Evolutionary conservation across 768 basidiomycete species (phyloP).

Genomic region (Leccinum subgranulosum): DNA sequence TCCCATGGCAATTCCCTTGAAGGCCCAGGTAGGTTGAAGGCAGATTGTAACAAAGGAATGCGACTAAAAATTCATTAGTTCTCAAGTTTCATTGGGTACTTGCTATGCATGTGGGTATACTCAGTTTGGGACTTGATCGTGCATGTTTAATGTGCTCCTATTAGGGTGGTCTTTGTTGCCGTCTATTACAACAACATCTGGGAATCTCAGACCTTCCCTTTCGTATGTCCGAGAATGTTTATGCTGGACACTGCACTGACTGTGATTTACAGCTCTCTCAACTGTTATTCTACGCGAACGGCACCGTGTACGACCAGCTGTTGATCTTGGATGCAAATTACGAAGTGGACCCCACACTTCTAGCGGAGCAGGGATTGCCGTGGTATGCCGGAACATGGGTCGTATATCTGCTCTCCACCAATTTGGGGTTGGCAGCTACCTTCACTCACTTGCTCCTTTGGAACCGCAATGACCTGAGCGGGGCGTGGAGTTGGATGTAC

Average conservation of each 20-base stretch:
- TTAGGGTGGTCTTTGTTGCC: slow-evolving; percentile 31
- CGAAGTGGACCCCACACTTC: slow-evolving; percentile 46
- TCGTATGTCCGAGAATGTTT: slow-evolving; percentile 37
- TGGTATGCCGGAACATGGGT: slow-evolving; percentile 30
- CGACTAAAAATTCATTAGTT: slow-evolving; percentile 22
- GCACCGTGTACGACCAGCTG: slow-evolving; percentile 49
- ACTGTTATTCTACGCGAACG: slow-evolving; percentile 48
- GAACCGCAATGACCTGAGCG: slow-evolving; percentile 49
- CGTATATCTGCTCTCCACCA: slow-evolving; percentile 14
- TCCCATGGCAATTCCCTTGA: slow-evolving; percentile 53
- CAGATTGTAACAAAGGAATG: neutral
- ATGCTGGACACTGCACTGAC: neutral
- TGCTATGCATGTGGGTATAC: slow-evolving; percentile 46
- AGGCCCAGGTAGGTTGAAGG: slow-evolving; percentile 37
- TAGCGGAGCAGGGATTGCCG: slow-evolving; percentile 38
- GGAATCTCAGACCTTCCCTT: slow-evolving; percentile 59
- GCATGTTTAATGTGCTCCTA: slow-evolving; percentile 6
- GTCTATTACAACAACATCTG: slow-evolving; percentile 51
- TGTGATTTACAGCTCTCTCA: slow-evolving; percentile 41
- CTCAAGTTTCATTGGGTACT: slow-evolving; percentile 47
- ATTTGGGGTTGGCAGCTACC: slow-evolving; percentile 40
- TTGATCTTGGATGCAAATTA: slow-evolving; percentile 51
- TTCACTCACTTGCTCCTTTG: slow-evolving; percentile 52
- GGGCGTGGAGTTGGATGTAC: slow-evolving; percentile 45
- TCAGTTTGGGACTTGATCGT: neutral